These are phyloP conservation scores for Trypanosoma rangeli DNA, from an alignment of 208 protist species.

Conservation along the genomic window DNA sequence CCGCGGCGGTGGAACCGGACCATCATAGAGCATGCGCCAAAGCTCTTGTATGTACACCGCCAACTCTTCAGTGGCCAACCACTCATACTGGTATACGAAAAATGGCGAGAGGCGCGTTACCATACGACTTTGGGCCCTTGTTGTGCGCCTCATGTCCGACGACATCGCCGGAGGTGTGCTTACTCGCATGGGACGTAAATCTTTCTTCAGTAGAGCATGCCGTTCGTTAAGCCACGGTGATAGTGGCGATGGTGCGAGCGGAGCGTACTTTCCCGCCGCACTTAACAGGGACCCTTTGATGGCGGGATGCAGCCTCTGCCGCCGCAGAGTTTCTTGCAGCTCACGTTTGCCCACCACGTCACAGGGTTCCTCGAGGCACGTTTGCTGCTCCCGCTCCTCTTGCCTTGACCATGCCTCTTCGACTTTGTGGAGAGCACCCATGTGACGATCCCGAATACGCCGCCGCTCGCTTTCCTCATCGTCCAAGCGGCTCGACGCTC, in stretches of 20 bases:
- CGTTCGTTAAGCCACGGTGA: slow-evolving; percentile 4
- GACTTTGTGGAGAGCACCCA: not conserved
- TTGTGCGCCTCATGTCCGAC: not conserved
- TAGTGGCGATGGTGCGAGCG: slow-evolving; percentile 17
- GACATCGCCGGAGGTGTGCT: not conserved
- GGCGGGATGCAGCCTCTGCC: slow-evolving; percentile 10
- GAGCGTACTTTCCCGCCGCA: slow-evolving; percentile 22
- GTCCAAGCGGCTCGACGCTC: not conserved
- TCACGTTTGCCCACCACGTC: not conserved
- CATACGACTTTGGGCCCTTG: slow-evolving; percentile 4
- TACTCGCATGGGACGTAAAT: not conserved
- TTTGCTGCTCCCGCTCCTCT: slow-evolving; percentile 1
- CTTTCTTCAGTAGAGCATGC: slow-evolving; percentile 9
- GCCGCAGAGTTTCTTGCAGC: not conserved
- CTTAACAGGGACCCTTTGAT: slow-evolving; percentile 14
- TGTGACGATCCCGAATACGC: not conserved
- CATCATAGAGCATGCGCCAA: slow-evolving; percentile 14
- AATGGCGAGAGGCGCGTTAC: slow-evolving; percentile 1
- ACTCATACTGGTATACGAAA: slow-evolving; percentile 24
- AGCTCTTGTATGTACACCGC: slow-evolving; percentile 14
- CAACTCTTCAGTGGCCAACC: not conserved
- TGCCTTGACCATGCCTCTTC: not conserved
- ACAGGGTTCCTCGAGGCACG: not conserved
- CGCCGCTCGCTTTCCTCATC: not conserved
- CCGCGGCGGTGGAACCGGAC: not conserved